These are phyloP conservation scores for Pyrenophora graminea DNA, from an alignment of 2,329 filamentous ascomycete genomes.

Conservation along the genomic window DNA sequence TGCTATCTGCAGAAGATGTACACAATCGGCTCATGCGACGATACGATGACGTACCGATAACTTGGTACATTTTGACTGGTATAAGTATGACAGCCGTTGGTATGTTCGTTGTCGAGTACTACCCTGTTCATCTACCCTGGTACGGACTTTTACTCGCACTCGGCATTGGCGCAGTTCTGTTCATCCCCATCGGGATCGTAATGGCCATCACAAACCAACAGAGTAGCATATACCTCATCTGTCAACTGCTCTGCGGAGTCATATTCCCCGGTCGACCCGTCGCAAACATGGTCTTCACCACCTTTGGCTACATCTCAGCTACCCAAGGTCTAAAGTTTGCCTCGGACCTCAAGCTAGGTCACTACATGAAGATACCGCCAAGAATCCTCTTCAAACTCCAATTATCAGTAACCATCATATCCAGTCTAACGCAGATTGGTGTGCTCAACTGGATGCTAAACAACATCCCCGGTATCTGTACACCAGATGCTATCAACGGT, in stretches of 20 bases:
- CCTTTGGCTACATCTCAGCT: constrained; percentile 86
- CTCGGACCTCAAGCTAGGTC: constrained; percentile 82
- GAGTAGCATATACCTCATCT: constrained; percentile 83
- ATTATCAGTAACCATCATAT: constrained; percentile 74
- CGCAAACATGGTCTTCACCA: constrained; percentile 92
- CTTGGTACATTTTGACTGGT: constrained; percentile 80
- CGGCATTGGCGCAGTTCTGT: constrained; percentile 76
- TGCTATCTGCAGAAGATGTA: constrained; percentile 76
- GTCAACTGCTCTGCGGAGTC: constrained; percentile 80
- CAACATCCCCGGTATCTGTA: constrained; percentile 78
- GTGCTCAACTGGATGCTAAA: constrained; percentile 90
- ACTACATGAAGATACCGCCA: constrained; percentile 86
- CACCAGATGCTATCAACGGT: constrained; percentile 76
- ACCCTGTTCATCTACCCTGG: constrained; percentile 80
- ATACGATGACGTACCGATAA: constrained; percentile 79
- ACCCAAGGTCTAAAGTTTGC: constrained; percentile 89
- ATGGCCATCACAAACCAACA: constrained; percentile 93
- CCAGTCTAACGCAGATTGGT: constrained; percentile 78
- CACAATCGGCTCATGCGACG: constrained; percentile 82
- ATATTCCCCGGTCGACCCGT: constrained; percentile 84
- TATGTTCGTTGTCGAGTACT: constrained; percentile 81
- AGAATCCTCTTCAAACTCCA: constrained; percentile 79
- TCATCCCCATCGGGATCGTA: constrained; percentile 89
- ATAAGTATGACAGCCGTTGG: constrained; percentile 75
- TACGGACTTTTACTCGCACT: constrained; percentile 82